These are phyloP conservation scores for Scleroderma bovista DNA, from an alignment of 768 basidiomycete species.

Conservation along the genomic window DNA sequence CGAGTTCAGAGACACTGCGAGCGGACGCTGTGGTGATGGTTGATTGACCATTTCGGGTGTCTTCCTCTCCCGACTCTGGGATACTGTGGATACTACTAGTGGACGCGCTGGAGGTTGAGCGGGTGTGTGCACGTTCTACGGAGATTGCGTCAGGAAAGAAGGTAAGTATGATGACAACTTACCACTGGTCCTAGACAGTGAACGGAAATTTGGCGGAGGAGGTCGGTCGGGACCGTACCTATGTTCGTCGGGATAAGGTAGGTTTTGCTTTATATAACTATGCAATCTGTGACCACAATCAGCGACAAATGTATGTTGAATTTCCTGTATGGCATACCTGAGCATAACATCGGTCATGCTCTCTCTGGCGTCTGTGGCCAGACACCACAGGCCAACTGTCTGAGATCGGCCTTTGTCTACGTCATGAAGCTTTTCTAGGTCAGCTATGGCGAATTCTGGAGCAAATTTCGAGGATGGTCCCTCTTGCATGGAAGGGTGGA, in stretches of 20 bases:
- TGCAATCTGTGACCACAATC: conserved; percentile 42
- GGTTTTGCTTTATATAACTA: conserved; percentile 57
- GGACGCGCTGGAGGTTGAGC: conserved; percentile 30
- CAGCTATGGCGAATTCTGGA: conserved; percentile 37
- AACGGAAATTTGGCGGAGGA: conserved; percentile 50
- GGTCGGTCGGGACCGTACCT: conserved; percentile 63
- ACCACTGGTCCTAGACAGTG: conserved; percentile 26
- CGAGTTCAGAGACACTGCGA: conserved; percentile 32
- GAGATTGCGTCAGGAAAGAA: conserved; percentile 4
- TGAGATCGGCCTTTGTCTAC: conserved; percentile 51
- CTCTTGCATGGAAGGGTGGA: conserved; percentile 20
- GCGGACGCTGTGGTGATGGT: conserved; percentile 11
- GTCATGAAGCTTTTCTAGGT: conserved; percentile 39
- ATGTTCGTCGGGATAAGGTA: conserved; percentile 67
- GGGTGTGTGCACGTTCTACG: conserved; percentile 23
- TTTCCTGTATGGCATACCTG: conserved; percentile 35
- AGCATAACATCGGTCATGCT: conserved; percentile 66
- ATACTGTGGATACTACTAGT: conserved; percentile 32
- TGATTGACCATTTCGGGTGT: conserved; percentile 9
- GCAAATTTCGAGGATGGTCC: conserved; percentile 43
- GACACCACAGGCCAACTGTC: conserved; percentile 74
- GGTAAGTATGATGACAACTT: not conserved
- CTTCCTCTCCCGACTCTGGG: conserved; percentile 27
- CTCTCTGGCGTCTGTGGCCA: conserved; percentile 62
- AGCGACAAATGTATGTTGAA: not conserved